Percentiles rank a stretch among this genome's conserved stretches.
Evolutionary conservation across 768 basidiomycete genomes (phyloP).

Genomic region (Peribolospora kevripleyi): DNA sequence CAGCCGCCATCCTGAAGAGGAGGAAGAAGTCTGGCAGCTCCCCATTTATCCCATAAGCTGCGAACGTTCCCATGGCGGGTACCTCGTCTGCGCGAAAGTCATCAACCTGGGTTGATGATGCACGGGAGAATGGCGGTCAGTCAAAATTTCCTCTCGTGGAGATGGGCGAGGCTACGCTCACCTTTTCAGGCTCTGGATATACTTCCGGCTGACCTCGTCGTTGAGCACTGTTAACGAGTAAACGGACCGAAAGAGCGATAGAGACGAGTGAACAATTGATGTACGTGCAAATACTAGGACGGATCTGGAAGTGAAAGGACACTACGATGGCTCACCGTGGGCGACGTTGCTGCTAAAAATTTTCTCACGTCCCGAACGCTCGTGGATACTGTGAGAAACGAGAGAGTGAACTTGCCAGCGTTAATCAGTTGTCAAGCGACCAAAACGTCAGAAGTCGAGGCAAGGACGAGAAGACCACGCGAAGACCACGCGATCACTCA

Average conservation of each 20-base stretch:
- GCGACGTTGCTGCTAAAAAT: constrained; percentile 93
- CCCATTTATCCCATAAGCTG: no score
- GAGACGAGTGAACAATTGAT: no score
- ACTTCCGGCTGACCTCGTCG: constrained; percentile 95
- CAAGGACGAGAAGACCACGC: not conserved
- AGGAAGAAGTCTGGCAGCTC: no score
- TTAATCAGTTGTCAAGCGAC: not conserved
- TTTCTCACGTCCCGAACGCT: constrained; percentile 90
- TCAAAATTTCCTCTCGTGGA: not conserved
- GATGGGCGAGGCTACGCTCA: constrained; percentile 18
- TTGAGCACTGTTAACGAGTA: constrained; percentile 38
- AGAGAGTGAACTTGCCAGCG: not conserved
- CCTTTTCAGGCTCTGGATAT: constrained; percentile 93
- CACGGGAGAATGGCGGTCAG: not conserved
- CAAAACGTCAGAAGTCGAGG: not conserved
- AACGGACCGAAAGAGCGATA: no score
- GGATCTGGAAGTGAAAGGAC: no score
- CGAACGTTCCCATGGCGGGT: constrained; percentile 34
- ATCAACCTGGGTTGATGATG: constrained; percentile 35
- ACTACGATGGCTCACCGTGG: constrained; percentile 23
- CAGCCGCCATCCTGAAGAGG: no score
- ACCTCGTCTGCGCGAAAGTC: constrained; percentile 87
- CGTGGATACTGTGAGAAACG: constrained; percentile 48
- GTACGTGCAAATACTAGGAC: no score
- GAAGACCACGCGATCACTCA: constrained; percentile 21